Base-by-base conservation (phyloP, 164 flowering plant species). In the Aristolochia californica region DNA sequence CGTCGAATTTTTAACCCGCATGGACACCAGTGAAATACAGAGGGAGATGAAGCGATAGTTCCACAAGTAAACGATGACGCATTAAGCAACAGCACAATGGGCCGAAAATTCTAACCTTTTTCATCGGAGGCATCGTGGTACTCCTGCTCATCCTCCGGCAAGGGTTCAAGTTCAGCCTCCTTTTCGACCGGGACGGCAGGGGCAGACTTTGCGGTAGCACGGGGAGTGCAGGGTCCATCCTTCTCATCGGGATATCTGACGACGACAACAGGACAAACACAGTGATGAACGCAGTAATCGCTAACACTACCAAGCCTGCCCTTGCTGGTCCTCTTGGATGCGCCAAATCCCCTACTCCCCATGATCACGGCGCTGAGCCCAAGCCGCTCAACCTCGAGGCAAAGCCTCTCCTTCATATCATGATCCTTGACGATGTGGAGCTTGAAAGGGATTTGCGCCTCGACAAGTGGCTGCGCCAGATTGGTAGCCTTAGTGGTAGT, bases 231-330 rank as follows among this genome's bases (percentile, higher is more conserved):
- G 16, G 56, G 62, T 0, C 63, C 68, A 4, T 77, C 79, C 53
- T 68, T 64, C 16, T 78, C 87, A 2, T 78, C 85, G 7, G 84
- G 79, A 60, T 56, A 75, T 52, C 91, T 61, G 22, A 87, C 89
- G 8, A 87, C 96, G 2, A 87, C 87, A n/a, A 87, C 96, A 0
- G 96, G 96, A 67, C 91, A 85, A 18, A 85, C 70, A 43, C 96
- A 84, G 58, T 87, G 87, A 24, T 78, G 89, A 9, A 85, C 96
- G 55, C 96, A 87, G 59, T 87, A 85, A 62, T 87, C 96, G 55
- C 89, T 87, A 1, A 87, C 89, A 49, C 84, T 81, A 12, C 96
- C 96, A 5, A 85, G 76, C 65, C 88, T 50, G 12, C 72, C 77
- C 59, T 77, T 78, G 25, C 67, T 60, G 1, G 55, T 65, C 49